Base-by-base conservation (phyloP, 495 filamentous ascomycete species). In the Penicillium paradoxum region DNA sequence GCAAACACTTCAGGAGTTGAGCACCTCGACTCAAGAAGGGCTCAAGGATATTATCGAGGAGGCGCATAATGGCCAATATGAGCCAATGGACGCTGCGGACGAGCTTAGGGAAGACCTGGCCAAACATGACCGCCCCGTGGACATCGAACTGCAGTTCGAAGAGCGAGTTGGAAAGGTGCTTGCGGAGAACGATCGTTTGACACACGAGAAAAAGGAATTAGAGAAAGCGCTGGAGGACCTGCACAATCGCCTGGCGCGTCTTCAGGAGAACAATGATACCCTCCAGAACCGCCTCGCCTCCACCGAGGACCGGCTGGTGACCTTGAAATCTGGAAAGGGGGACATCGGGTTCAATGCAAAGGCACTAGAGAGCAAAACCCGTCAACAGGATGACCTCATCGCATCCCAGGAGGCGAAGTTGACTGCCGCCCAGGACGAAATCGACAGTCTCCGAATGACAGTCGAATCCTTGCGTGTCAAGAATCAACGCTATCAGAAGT, bases 261-360 rank as follows among this genome's bases (percentile, higher is more conserved):
- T 86, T 18, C 77, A 83, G 49, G 75, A 81, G 46, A 80, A 81
- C 51, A 79, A 83, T 51, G 77, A 83, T 44, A 73, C 71, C 33
- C 59, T 77, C 22, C 73, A 77, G 38, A 72, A 68, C 40, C 68
- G 71, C 5, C 57, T 79, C 38, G 68, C 71, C 13, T 72, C 73
- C 4, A 75, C 72, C 13, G 75, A 79, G 46, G 76, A 81, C 55
- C 63, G 71, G 15, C 54, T 79, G 24, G 68, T 74, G 36, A 76
- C 69, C 19, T 49, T 73, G 33, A 73, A 68, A 50, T 71, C 72
- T 8, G 72, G 73, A 22, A 73, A 75, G 54, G 73, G 72, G 9
- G 73, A 76, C 41, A 47, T 69, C 8, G 73, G 69, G 6, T 67
- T 73, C 58, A 75, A 70, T 45, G 68, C 73, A 14, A 76, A 75